phyloP scores from a whole-genome alignment of 2,329 filamentous ascomycete genomes.

The Setomelanomma holmii region DNA sequence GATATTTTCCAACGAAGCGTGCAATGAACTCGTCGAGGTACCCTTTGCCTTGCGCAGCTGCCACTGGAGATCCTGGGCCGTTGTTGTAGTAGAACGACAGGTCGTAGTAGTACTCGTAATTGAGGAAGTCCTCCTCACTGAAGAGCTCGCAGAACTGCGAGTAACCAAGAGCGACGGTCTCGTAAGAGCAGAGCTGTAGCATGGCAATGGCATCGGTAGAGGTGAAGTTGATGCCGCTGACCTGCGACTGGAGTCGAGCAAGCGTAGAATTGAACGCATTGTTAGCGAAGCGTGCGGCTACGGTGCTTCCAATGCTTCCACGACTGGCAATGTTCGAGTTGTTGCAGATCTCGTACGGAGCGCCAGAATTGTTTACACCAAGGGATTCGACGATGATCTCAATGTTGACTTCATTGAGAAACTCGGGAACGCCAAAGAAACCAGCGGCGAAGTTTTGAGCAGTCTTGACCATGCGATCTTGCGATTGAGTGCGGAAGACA shows the following conservation, averaged over 20 bases:
- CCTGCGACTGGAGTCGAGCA: conserved; percentile 36
- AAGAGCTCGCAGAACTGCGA: conserved; percentile 54
- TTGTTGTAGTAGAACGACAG: conserved; percentile 49
- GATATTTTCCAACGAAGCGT: conserved; percentile 35
- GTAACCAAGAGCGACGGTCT: conserved; percentile 51
- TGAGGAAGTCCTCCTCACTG: conserved; percentile 52
- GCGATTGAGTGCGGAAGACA: conserved; percentile 44
- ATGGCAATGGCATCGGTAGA: conserved; percentile 48
- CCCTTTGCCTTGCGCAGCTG: conserved; percentile 43
- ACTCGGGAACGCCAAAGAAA: conserved; percentile 43
- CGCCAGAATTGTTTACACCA: conserved; percentile 38
- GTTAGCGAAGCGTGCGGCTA: conserved; percentile 29
- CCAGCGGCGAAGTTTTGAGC: conserved; percentile 42
- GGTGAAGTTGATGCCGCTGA: conserved; percentile 37
- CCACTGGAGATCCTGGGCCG: conserved; percentile 37
- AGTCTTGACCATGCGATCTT: conserved; percentile 44
- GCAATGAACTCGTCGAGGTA: conserved; percentile 40
- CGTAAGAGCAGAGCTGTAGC: conserved; percentile 48
- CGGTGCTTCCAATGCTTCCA: conserved; percentile 35
- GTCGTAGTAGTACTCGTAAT: conserved; percentile 56
- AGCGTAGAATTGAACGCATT: conserved; percentile 39
- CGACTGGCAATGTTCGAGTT: conserved; percentile 36
- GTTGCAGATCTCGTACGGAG: conserved; percentile 37
- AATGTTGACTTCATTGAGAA: conserved; percentile 35
- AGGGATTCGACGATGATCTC: conserved; percentile 37